phyloP scores from a whole-genome alignment of 306 rosid species.

The Prunus mira region DNA sequence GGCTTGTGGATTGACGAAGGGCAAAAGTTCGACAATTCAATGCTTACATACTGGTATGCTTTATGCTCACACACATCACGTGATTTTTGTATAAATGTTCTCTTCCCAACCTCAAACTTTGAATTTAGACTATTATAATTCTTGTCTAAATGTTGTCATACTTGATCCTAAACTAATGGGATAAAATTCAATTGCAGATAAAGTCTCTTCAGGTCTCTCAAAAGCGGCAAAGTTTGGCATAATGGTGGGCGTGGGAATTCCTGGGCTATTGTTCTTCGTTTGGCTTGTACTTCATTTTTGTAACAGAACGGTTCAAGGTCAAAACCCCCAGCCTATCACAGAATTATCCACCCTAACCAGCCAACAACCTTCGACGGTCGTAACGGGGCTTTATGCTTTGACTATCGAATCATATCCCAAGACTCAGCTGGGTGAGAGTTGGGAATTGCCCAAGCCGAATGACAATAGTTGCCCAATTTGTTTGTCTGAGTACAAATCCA shows the following conservation, averaged over 20 bases:
- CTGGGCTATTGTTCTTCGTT: neutral
- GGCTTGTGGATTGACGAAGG: neutral
- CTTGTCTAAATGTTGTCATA: too few relatives aligned
- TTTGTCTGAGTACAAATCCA: slow-evolving; percentile 55
- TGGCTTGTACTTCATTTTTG: too few relatives aligned
- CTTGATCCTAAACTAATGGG: neutral
- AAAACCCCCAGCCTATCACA: too few relatives aligned
- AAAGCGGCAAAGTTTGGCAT: neutral
- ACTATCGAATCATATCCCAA: slow-evolving; percentile 73
- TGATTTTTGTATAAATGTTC: too few relatives aligned
- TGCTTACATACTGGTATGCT: slow-evolving; percentile 35
- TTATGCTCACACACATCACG: too few relatives aligned
- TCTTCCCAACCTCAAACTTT: too few relatives aligned
- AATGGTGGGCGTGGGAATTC: neutral
- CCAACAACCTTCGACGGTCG: slow-evolving; percentile 22
- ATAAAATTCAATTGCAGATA: neutral
- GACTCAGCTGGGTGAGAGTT: slow-evolving; percentile 44
- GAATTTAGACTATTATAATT: too few relatives aligned
- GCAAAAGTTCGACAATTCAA: neutral
- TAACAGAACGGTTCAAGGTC: too few relatives aligned
- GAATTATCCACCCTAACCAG: neutral
- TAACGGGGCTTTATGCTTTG: slow-evolving; percentile 56
- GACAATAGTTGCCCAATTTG: slow-evolving; percentile 64
- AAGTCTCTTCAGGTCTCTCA: neutral
- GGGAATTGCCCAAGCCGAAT: slow-evolving; percentile 45